phyloP scores from a whole-genome alignment of 2,329 filamentous ascomycete genomes.

The Apiospora rasikravindrae region DNA sequence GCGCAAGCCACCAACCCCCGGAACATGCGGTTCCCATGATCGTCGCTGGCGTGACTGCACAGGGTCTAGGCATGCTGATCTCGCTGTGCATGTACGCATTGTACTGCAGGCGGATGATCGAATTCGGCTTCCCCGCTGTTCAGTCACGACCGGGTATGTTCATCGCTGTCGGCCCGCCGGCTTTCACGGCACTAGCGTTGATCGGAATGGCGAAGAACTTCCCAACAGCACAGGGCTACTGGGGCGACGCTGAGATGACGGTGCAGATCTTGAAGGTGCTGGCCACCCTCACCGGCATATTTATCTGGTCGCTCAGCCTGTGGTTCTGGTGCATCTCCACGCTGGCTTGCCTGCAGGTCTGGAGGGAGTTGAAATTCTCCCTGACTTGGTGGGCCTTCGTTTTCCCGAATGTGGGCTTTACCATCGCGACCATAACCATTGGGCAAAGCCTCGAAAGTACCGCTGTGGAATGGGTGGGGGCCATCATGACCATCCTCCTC shows the following conservation, averaged over 20 bases:
- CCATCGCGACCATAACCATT: constrained; percentile 62
- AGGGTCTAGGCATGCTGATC: constrained; percentile 51
- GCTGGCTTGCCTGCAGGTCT: constrained; percentile 35
- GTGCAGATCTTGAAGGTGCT: constrained; percentile 43
- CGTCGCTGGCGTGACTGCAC: constrained; percentile 47
- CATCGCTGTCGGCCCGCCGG: constrained; percentile 53
- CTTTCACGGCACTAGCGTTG: constrained; percentile 50
- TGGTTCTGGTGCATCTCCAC: constrained; percentile 53
- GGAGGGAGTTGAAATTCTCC: constrained; percentile 42
- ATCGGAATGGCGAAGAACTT: constrained; percentile 49
- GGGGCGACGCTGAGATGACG: constrained; percentile 34
- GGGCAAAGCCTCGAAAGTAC: constrained; percentile 57
- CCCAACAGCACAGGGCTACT: constrained; percentile 32
- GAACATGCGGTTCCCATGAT: constrained; percentile 45
- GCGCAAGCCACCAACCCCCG: constrained; percentile 38
- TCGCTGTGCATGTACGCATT: constrained; percentile 49
- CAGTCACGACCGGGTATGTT: constrained; percentile 49
- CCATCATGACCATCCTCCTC: constrained; percentile 60
- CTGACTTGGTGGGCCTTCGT: constrained; percentile 68
- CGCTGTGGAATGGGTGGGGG: constrained; percentile 58
- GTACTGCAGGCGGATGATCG: constrained; percentile 48
- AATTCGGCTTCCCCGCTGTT: constrained; percentile 46
- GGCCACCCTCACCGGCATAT: constrained; percentile 47
- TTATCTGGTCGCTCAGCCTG: constrained; percentile 53
- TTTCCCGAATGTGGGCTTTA: constrained; percentile 69